Conservation (phyloP, 179 eudicot genomes). For the Vitellaria paradoxa region DNA sequence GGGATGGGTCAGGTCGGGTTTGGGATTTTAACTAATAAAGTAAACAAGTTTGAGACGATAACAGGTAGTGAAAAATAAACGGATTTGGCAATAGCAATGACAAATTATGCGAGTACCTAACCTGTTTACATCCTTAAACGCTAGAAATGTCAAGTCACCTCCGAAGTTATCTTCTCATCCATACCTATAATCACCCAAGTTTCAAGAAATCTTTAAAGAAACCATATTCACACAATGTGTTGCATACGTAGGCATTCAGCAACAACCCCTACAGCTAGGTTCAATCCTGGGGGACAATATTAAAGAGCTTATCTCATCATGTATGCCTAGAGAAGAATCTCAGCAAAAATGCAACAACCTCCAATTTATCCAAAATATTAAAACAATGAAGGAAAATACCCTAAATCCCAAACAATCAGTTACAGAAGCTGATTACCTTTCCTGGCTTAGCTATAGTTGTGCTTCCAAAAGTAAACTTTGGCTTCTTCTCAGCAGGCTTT, state of each 20-base stretch:
- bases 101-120: too few species aligned
- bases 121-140: too few species aligned
- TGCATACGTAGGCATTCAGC: not conserved
- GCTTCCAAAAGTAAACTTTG: slow-evolving; percentile 48
- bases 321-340: not conserved
- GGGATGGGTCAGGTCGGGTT: too few species aligned
- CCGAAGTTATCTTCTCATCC: not conserved
- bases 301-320: not conserved
- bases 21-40: too few species aligned
- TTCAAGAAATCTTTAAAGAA: not conserved
- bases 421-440: slow-evolving; percentile 25
- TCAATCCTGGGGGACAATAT: not conserved
- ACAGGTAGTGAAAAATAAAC: too few species aligned
- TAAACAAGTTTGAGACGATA: too few species aligned
- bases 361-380: not conserved
- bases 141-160: not conserved
- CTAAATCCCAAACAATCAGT: slow-evolving; percentile 1
- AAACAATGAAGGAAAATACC: not conserved
- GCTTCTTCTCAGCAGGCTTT: slow-evolving; percentile 61
- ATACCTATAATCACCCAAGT: not conserved
- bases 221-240: not conserved
- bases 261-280: not conserved
- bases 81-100: too few species aligned
- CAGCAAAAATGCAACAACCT: not conserved
- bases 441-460: slow-evolving; percentile 35